phyloP scores from a whole-genome alignment of 2,329 filamentous ascomycete species.

The Colletotrichum cuscutae region DNA sequence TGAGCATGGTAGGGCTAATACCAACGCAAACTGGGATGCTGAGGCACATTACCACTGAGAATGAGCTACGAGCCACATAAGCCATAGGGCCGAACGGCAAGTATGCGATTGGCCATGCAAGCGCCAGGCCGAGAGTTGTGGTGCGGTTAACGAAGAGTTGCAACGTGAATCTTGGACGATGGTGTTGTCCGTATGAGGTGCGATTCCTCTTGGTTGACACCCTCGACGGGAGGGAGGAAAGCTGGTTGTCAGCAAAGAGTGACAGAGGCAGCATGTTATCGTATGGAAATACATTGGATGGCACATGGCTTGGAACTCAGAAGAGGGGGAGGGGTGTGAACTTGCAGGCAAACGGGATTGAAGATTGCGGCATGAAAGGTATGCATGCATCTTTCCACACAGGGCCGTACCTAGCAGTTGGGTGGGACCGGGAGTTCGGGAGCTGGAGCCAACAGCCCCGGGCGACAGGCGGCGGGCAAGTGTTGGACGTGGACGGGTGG shows the following conservation, averaged over 20 bases:
- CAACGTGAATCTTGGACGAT: neutral
- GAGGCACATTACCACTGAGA: neutral
- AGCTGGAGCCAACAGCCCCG: neutral
- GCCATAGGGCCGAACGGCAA: neutral
- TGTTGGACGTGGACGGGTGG: neutral
- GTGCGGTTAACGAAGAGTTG: neutral
- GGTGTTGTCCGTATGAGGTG: neutral
- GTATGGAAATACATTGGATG: too few species aligned
- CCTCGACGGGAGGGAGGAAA: neutral
- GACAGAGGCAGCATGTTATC: too few species aligned
- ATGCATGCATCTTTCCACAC: neutral
- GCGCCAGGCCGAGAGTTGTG: neutral
- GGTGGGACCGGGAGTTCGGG: slow-evolving; percentile 2
- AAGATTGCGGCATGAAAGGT: neutral
- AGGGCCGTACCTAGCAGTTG: neutral
- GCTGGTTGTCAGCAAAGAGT: neutral
- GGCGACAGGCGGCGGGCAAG: neutral
- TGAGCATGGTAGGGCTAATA: neutral
- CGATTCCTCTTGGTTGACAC: neutral
- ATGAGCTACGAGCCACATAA: neutral
- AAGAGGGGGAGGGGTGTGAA: neutral
- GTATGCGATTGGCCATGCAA: neutral
- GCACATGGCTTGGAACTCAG: too few species aligned
- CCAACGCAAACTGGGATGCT: neutral
- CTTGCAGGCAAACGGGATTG: neutral